Evolutionary conservation across 2,329 filamentous ascomycete species (phyloP), one percentile per base, ranked within the genome.

Genomic region (Amphichorda felina): DNA sequence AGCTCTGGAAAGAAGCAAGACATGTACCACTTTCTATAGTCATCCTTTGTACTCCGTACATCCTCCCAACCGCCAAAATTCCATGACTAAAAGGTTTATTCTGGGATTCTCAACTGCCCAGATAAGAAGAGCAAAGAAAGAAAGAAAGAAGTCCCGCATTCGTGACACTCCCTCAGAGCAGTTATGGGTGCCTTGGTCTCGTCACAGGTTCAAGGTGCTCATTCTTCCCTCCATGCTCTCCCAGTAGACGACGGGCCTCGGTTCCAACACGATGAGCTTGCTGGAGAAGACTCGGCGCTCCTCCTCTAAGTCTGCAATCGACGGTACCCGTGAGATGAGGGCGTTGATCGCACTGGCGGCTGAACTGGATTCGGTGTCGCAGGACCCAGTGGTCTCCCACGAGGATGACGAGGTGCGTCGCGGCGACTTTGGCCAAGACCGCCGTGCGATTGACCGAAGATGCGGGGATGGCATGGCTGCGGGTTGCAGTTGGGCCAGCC

Each of bases 211-310:
- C 21, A 24, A 31, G 11, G 55, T 57, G 30, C 60, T 58, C 50
- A 77, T 73, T 35, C 72, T 63, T 57, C 77, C 74, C 54, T 78
- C 74, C 33, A 79, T 53, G 27, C 75, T 71, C 43, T 69, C 71
- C 67, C 73, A 79, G 56, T 75, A 77, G 36, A 76, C 70, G 25
- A 76, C 63, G 9, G 75, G 75, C 30, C 75, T 58, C 2, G 75
- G 75, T 54, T 79, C 75, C 18, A 79, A 63, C 14, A 79, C 59
- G 44, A 60, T 62, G 8, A 78, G 59, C 45, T 72, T 71, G 35
- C 58, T 59, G 8, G 63, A 61, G 37, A 72, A 75, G 44, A 55
- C 63, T 46, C 55, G 59, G 43, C 64, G 66, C 55, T 78, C 73
- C 46, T 72, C 70, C 46, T 76, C 70, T 41, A 75, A 56, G 46